Evolutionary conservation across 768 basidiomycete genomes (phyloP).

Genomic region (Cantharellus anzutake): DNA sequence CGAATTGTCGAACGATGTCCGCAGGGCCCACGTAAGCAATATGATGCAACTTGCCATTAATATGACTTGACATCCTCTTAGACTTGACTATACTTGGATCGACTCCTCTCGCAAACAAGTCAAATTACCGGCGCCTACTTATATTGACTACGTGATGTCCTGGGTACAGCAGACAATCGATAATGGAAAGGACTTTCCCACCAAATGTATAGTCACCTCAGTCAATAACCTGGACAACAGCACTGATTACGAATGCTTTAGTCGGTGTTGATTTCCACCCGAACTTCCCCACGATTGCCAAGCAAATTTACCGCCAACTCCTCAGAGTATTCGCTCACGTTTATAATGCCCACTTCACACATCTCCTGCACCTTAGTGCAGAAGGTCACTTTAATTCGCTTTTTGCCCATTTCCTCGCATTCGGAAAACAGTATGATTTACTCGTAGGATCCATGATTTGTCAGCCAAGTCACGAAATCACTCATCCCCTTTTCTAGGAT

Average conservation of each 20-base stretch:
- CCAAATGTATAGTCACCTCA: conserved; percentile 27
- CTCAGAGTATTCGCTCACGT: conserved; percentile 94
- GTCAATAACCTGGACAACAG: neutral
- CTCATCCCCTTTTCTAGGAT: conserved; percentile 15
- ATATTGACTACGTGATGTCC: conserved; percentile 96
- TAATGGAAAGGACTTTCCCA: conserved; percentile 87
- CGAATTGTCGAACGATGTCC: conserved; percentile 82
- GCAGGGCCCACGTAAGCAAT: conserved; percentile 59
- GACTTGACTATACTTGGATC: conserved; percentile 88
- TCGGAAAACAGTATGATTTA: conserved; percentile 84
- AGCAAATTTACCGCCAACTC: conserved; percentile 91
- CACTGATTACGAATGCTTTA: conserved; percentile 13
- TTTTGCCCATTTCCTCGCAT: conserved; percentile 94
- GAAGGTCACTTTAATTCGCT: conserved; percentile 95
- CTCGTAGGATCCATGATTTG: conserved; percentile 21
- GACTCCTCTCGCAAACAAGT: conserved; percentile 81
- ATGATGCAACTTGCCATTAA: neutral
- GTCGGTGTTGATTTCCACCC: conserved; percentile 66
- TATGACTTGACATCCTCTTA: conserved; percentile 16
- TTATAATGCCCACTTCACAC: conserved; percentile 83
- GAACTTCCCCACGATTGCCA: conserved; percentile 74
- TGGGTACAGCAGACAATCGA: conserved; percentile 89
- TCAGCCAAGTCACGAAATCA: neutral
- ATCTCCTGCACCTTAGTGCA: conserved; percentile 75
- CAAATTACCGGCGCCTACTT: conserved; percentile 78